Base-by-base conservation (phyloP, 306 rosid species). In the Elaeagnus macrophylla region DNA sequence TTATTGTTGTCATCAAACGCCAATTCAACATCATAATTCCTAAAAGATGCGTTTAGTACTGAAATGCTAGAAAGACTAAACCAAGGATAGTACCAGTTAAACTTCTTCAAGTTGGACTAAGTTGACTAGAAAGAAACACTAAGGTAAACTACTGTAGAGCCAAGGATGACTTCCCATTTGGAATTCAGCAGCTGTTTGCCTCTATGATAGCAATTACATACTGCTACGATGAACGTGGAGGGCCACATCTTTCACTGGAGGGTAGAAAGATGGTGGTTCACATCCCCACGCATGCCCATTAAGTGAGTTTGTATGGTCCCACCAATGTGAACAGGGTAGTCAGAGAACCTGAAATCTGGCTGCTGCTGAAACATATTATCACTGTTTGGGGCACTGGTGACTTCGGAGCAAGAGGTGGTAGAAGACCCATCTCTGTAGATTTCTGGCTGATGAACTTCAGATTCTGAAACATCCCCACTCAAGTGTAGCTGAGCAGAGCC, bases 161-260 rank as follows among this genome's bases (percentile, higher is more conserved):
- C 87, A 73, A 82, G 84, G 95, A 85, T 85, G 90, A 82, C 84
- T 82, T 82, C 73, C 83, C 88, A 51, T 62, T 53, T 60, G 75
- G 69, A 55, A 25, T 54, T 12, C 57, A 53, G 64, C 69, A 72
- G 32, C 32, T 25, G 32, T 25, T 25, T 25, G 53, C 68, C 67
- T 46, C 32, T 54, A 13, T 62, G 62, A 25, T 25, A 56, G 25
- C 1, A 66, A 65, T 68, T 62, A 51, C 43, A 19, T 67, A 46
- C 71, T 56, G 72, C 70, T 39, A 42, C 20, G 69, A 51, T 46
- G 36, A 66, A 6, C 32, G 3, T 25, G 41, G 60, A 37, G 44
- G 46, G 56, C 61, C 32, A 25, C 32, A 25, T 25, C 32, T 1
- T 25, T 25, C 32, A 25, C 32, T 25, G 48, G 61, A 61, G 68